Evolutionary conservation across 129 eudicot genomes (phyloP).

Genomic region (Tagetes erecta): DNA sequence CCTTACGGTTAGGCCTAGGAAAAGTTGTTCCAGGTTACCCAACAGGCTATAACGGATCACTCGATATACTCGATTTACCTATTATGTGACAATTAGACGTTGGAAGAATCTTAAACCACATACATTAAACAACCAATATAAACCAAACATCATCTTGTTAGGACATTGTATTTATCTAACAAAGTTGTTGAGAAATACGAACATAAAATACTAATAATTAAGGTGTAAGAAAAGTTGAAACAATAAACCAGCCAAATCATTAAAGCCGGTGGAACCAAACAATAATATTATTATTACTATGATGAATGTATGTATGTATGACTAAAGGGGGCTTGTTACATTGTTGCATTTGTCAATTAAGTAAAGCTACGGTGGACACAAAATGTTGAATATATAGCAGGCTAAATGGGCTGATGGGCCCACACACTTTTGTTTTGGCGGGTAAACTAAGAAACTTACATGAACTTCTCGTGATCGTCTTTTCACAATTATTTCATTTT

Average conservation of each 20-base stretch:
- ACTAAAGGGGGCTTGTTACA: not conserved
- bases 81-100: not conserved
- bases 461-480: not conserved
- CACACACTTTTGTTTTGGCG: slow-evolving; percentile 20
- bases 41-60: not conserved
- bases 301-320: not conserved
- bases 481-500: not conserved
- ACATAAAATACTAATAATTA: not conserved
- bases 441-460: slow-evolving; percentile 3
- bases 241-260: not conserved
- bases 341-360: slow-evolving; percentile 31
- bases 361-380: slow-evolving; percentile 20
- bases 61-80: not conserved
- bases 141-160: not conserved
- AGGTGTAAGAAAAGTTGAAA: slow-evolving; percentile 10
- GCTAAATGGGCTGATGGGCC: not conserved
- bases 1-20: not conserved
- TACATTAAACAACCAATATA: not conserved
- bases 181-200: not conserved
- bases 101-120: not conserved
- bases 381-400: slow-evolving; percentile 23
- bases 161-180: not conserved
- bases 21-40: not conserved
- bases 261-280: slow-evolving; percentile 16
- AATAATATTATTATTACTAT: not conserved